These are phyloP conservation scores for Trichopus zeylanicus DNA, from an alignment of 116 monocot species.

Conservation along the genomic window DNA sequence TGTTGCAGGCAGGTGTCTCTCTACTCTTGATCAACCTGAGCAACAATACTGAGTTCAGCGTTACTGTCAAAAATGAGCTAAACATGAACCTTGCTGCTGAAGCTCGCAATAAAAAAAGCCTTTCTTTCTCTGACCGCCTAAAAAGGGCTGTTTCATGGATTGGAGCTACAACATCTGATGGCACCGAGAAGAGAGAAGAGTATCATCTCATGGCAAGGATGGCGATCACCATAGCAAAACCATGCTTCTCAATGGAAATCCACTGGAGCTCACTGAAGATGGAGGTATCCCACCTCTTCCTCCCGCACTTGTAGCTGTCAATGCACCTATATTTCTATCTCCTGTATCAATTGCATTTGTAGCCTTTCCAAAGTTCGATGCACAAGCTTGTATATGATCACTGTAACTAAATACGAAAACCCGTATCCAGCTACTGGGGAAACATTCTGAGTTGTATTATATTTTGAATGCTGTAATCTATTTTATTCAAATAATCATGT, in stretches of 20 bases:
- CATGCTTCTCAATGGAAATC: conserved; percentile 60
- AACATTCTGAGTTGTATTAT: too few relatives aligned
- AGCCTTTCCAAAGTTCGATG: conserved; percentile 41
- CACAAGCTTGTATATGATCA: conserved; percentile 34
- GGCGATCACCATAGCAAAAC: conserved; percentile 30
- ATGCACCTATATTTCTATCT: conserved; percentile 25
- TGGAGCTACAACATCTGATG: conserved; percentile 22
- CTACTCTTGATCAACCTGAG: conserved; percentile 69
- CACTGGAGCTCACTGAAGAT: conserved; percentile 30
- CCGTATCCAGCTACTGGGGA: too few relatives aligned
- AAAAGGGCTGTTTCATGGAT: conserved; percentile 39
- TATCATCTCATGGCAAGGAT: conserved; percentile 54
- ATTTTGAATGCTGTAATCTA: too few relatives aligned
- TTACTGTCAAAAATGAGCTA: conserved; percentile 41
- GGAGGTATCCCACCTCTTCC: conserved; percentile 35
- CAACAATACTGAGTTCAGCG: conserved; percentile 24
- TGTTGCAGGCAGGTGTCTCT: conserved; percentile 44
- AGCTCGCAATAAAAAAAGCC: conserved; percentile 2
- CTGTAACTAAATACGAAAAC: too few relatives aligned
- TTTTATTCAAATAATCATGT: too few relatives aligned
- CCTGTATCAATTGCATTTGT: conserved; percentile 71
- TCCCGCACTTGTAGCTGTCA: conserved; percentile 22
- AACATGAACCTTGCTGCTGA: conserved; percentile 19
- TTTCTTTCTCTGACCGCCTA: conserved; percentile 18
- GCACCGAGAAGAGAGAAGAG: conserved; percentile 33